Conservation (phyloP, 305 asterid species). For the Solanum hybrid region DNA sequence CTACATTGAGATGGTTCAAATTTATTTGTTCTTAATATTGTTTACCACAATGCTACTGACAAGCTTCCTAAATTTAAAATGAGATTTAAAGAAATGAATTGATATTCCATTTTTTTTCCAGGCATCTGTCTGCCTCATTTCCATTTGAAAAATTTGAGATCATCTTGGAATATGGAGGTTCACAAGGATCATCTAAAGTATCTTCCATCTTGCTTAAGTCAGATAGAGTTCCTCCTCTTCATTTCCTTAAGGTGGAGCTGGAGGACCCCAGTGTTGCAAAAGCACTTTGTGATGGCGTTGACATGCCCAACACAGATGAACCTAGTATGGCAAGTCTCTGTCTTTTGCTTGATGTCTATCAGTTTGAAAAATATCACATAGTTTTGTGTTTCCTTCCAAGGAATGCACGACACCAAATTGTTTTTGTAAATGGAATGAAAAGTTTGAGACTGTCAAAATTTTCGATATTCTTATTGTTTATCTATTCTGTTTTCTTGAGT, state of each 20-base stretch:
- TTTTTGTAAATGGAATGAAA: not conserved
- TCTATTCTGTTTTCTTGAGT: not conserved
- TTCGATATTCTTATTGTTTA: not conserved
- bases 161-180: conserved; percentile 69
- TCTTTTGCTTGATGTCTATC: not conserved
- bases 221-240: conserved; percentile 30
- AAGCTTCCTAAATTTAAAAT: not conserved
- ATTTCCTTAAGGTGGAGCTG: conserved; percentile 58
- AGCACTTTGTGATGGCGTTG: conserved; percentile 43
- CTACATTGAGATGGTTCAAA: not conserved
- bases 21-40: not conserved
- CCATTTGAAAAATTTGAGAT: conserved; percentile 41
- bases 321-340: conserved; percentile 30
- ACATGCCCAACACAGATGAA: conserved; percentile 21
- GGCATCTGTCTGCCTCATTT: conserved; percentile 44
- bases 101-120: conserved; percentile 17
- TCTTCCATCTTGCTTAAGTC: conserved; percentile 29
- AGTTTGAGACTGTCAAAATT: not conserved
- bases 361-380: not conserved
- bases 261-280: conserved; percentile 32
- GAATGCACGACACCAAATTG: not conserved
- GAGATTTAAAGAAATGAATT: conserved; percentile 12
- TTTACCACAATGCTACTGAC: not conserved
- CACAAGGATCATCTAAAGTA: conserved; percentile 40
- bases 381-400: not conserved